These are phyloP conservation scores for Drosera capensis DNA, from an alignment of 148 eudicot genomes.

Conservation along the genomic window DNA sequence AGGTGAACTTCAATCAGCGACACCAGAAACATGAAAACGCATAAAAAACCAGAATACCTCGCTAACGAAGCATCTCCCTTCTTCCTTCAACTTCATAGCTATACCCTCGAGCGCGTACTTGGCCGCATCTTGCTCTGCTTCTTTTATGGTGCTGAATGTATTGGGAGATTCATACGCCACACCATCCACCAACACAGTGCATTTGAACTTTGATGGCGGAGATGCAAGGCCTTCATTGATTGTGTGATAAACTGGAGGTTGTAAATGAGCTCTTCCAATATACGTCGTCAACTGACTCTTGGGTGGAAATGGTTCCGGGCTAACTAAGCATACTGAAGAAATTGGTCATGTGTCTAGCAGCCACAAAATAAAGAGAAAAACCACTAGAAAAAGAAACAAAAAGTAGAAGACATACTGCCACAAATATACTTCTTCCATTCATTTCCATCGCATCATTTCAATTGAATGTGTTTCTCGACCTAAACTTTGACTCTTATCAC, in stretches of 20 bases:
- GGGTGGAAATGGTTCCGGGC: too few relatives aligned
- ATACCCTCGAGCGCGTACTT: slow-evolving; percentile 27
- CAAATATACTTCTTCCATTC: too few relatives aligned
- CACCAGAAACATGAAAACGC: background rate
- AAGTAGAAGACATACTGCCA: too few relatives aligned
- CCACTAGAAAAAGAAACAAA: too few relatives aligned
- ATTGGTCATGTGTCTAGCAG: too few relatives aligned
- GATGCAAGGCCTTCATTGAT: slow-evolving; percentile 15
- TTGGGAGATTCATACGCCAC: slow-evolving; percentile 14
- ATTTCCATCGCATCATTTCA: too few relatives aligned
- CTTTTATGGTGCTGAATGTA: slow-evolving; percentile 17
- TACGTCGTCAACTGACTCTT: too few relatives aligned
- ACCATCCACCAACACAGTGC: slow-evolving; percentile 43
- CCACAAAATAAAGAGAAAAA: too few relatives aligned
- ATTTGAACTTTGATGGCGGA: slow-evolving; percentile 23
- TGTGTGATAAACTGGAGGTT: slow-evolving; percentile 33
- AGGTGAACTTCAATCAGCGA: background rate
- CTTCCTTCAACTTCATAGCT: slow-evolving; percentile 16
- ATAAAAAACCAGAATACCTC: slow-evolving; percentile 19
- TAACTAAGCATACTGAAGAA: too few relatives aligned
- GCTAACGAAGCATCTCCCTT: slow-evolving; percentile 15
- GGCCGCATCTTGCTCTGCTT: slow-evolving; percentile 60
- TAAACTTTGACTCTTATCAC: too few relatives aligned
- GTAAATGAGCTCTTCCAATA: slow-evolving; percentile 17
- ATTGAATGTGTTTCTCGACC: too few relatives aligned